A percentile compares a stretch with the other conserved stretches of the same genome.
phyloP scores from a whole-genome alignment of 1,284 basidiomycete species.

The Cryptococcus deneoformans region DNA sequence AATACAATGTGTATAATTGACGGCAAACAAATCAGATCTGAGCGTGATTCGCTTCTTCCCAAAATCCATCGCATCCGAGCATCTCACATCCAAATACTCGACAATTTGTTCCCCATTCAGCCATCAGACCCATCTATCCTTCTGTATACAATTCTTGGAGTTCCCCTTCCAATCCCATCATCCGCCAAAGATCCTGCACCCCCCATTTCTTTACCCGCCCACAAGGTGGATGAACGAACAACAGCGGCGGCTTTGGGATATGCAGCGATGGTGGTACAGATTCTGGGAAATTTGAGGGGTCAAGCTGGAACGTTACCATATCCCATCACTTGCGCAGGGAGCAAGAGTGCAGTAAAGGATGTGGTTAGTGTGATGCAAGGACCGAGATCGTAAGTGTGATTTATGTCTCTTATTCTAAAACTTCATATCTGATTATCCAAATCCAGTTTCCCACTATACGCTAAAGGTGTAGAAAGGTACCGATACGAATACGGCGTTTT shows the following conservation, averaged over 20 bases:
- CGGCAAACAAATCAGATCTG: background rate
- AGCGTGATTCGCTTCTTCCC: constrained; percentile 54
- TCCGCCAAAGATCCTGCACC: constrained; percentile 75
- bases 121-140: constrained; percentile 74
- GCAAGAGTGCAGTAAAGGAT: constrained; percentile 81
- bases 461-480: constrained; percentile 90
- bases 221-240: constrained; percentile 72
- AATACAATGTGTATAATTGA: too few species aligned
- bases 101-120: constrained; percentile 82
- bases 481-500: constrained; percentile 98
- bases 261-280: constrained; percentile 75
- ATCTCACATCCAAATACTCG: constrained; percentile 68
- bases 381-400: constrained; percentile 69
- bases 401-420: background rate
- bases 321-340: constrained; percentile 83
- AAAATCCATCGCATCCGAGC: constrained; percentile 60
- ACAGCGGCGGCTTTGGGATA: constrained; percentile 84
- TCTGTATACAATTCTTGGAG: constrained; percentile 75
- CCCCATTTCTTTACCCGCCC: constrained; percentile 61
- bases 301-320: constrained; percentile 68
- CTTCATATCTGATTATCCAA: background rate
- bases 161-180: constrained; percentile 80
- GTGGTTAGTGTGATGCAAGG: constrained; percentile 91
- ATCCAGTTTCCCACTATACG: constrained; percentile 85
- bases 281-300: constrained; percentile 65